These are phyloP conservation scores for Acacia confusa DNA, from an alignment of 306 rosid species.

Conservation along the genomic window DNA sequence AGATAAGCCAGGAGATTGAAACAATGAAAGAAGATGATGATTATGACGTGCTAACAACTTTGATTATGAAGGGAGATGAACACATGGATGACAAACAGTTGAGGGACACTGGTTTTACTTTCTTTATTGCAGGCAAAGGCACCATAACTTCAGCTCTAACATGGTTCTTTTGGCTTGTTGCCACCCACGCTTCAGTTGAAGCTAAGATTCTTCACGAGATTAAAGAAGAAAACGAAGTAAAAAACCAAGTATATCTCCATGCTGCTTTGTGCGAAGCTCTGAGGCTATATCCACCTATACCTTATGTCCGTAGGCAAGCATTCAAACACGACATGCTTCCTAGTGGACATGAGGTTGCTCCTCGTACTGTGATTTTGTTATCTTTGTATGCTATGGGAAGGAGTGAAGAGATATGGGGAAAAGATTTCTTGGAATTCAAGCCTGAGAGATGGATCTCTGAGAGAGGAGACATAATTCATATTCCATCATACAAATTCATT, in stretches of 20 bases:
- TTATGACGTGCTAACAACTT: neutral
- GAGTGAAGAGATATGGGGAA: neutral
- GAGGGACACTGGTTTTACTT: neutral
- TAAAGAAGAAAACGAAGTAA: neutral
- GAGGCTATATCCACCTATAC: neutral
- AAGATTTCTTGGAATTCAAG: neutral
- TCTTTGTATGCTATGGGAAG: neutral
- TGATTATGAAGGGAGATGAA: neutral
- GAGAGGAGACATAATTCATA: neutral
- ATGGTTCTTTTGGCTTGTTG: constrained; percentile 14
- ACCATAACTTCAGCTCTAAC: neutral
- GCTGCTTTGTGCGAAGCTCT: neutral
- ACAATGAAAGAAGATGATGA: neutral
- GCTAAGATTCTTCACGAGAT: constrained; percentile 37
- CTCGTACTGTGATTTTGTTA: neutral
- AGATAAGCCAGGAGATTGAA: neutral
- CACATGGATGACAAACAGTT: neutral
- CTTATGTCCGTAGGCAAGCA: neutral
- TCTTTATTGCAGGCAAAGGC: neutral
- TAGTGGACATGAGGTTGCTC: neutral
- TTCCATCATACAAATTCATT: neutral
- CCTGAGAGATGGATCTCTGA: neutral
- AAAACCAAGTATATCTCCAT: neutral
- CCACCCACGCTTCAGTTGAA: constrained; percentile 33
- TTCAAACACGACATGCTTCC: neutral